Conservation (phyloP, 768 basidiomycete genomes). For the Leccinum obscurum region DNA sequence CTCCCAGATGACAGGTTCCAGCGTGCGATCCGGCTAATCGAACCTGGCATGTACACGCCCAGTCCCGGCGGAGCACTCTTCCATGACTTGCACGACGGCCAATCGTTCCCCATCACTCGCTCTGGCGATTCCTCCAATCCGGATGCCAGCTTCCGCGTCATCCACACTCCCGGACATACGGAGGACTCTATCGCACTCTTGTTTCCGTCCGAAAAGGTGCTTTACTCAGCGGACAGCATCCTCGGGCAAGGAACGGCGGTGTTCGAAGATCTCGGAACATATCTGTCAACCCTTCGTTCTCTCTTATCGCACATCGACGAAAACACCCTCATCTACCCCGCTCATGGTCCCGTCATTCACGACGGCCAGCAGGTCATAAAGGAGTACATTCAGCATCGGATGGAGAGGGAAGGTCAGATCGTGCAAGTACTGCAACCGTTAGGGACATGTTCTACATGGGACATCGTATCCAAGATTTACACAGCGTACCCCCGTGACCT, state of each 20-base stretch:
- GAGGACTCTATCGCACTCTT: constrained; percentile 78
- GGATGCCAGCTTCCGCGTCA: constrained; percentile 48
- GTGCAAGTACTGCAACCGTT: constrained; percentile 46
- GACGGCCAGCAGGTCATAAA: constrained; percentile 62
- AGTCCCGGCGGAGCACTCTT: constrained; percentile 43
- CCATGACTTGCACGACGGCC: constrained; percentile 60
- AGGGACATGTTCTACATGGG: constrained; percentile 59
- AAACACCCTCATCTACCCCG: constrained; percentile 73
- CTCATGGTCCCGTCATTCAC: constrained; percentile 78
- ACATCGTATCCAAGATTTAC: constrained; percentile 67
- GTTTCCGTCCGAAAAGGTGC: constrained; percentile 63
- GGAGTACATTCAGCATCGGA: constrained; percentile 77
- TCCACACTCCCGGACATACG: constrained; percentile 93
- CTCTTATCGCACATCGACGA: constrained; percentile 48
- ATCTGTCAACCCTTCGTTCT: constrained; percentile 61
- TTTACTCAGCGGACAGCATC: constrained; percentile 91
- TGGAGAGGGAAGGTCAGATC: constrained; percentile 80
- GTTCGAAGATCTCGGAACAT: constrained; percentile 79
- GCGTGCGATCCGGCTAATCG: constrained; percentile 41
- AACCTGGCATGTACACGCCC: constrained; percentile 47
- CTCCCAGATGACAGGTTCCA: constrained; percentile 30
- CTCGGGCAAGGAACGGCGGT: constrained; percentile 89
- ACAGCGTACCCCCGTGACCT: constrained; percentile 67
- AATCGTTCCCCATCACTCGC: constrained; percentile 43
- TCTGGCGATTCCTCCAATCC: background rate